These are phyloP conservation scores for Salix viminalis DNA, from an alignment of 345 rosid species.

Conservation along the genomic window DNA sequence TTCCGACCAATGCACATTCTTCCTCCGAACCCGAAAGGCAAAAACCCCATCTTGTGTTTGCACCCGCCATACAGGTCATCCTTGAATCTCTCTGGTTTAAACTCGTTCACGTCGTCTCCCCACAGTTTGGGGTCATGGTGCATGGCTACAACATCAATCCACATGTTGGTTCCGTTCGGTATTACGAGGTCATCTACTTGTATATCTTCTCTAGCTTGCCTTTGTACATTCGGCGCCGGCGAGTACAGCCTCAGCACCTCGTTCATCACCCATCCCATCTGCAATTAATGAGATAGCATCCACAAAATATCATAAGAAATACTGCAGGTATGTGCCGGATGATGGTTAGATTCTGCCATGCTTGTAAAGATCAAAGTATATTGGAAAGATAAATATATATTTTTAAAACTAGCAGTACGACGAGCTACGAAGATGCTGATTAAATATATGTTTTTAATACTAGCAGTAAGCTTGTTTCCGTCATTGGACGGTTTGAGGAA, in stretches of 20 bases:
- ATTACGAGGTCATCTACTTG: conserved; percentile 39
- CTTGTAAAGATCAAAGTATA: not conserved
- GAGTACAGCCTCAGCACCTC: conserved; percentile 73
- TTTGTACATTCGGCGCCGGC: conserved; percentile 78
- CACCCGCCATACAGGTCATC: conserved; percentile 70
- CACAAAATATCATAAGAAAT: not conserved
- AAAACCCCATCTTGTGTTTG: conserved; percentile 77
- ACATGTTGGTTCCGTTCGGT: conserved; percentile 70
- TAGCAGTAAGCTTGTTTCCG: not conserved
- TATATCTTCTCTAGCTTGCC: conserved; percentile 68
- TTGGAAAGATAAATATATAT: too few species aligned
- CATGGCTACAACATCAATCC: conserved; percentile 91
- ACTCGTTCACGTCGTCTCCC: conserved; percentile 74
- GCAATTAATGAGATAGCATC: conserved; percentile 13
- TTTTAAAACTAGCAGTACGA: too few species aligned
- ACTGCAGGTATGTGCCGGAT: too few species aligned
- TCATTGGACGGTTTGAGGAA: not conserved
- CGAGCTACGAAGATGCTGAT: too few species aligned
- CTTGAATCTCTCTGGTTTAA: conserved; percentile 78
- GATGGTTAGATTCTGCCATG: not conserved
- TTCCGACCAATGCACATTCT: conserved; percentile 89
- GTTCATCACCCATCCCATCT: conserved; percentile 92
- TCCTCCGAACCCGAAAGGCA: conserved; percentile 96
- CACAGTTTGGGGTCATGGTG: conserved; percentile 76
- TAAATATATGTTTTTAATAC: too few species aligned